Conservation (phyloP, 1,284 basidiomycete genomes). For the Melanopsichium pennsylvanicum region DNA sequence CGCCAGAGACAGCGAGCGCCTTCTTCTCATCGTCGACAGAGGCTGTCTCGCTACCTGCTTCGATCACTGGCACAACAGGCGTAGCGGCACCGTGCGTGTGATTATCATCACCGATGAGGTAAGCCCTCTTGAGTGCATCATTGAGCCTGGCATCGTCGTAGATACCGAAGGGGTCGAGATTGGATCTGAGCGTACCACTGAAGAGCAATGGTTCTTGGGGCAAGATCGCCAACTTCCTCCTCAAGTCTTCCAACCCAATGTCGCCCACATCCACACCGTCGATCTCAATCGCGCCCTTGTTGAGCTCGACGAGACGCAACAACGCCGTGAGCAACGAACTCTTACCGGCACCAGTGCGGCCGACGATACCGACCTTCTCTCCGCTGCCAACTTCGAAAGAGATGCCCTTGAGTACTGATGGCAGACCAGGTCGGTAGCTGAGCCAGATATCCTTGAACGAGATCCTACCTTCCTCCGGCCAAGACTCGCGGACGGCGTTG, state of each 20-base stretch:
- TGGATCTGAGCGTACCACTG: conserved; percentile 66
- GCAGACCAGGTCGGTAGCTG: conserved; percentile 69
- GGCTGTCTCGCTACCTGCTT: conserved; percentile 14
- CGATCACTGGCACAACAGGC: conserved; percentile 17
- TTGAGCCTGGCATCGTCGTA: conserved; percentile 65
- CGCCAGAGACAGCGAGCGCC: conserved; percentile 15
- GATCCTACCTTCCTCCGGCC: conserved; percentile 64
- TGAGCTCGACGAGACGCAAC: conserved; percentile 76
- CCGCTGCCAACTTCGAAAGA: conserved; percentile 67
- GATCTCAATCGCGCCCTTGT: conserved; percentile 74
- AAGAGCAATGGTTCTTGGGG: conserved; percentile 66
- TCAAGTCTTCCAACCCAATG: conserved; percentile 68
- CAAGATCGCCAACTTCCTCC: conserved; percentile 55
- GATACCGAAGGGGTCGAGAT: conserved; percentile 65
- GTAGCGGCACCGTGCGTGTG: conserved; percentile 40
- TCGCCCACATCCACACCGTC: conserved; percentile 73
- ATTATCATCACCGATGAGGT: conserved; percentile 55
- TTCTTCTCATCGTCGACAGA: conserved; percentile 35
- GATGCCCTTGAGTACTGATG: conserved; percentile 69
- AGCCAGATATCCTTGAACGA: conserved; percentile 65
- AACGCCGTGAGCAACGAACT: conserved; percentile 77
- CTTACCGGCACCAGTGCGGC: conserved; percentile 72
- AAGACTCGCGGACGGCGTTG: conserved; percentile 49
- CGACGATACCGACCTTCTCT: conserved; percentile 71
- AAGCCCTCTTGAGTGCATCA: conserved; percentile 65